Conservation (phyloP, 495 filamentous ascomycete genomes). For the Thozetella sp. region DNA sequence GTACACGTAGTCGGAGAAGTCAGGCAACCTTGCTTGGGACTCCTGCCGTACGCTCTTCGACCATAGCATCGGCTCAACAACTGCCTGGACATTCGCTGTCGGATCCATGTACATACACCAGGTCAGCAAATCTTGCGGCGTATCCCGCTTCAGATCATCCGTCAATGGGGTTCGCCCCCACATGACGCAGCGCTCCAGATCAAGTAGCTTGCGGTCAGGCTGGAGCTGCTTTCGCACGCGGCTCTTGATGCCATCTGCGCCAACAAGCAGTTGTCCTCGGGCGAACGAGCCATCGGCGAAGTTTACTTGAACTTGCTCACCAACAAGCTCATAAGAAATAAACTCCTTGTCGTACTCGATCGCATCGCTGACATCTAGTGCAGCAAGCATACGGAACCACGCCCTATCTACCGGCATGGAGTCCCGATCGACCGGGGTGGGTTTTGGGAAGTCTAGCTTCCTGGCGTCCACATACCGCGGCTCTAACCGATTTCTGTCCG, state of each 20-base stretch:
- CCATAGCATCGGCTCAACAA: slow-evolving; percentile 32
- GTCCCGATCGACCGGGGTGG: slow-evolving; percentile 5
- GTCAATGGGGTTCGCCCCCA: slow-evolving; percentile 43
- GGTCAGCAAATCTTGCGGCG: slow-evolving; percentile 19
- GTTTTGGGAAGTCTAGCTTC: slow-evolving; percentile 17
- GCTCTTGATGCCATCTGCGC: slow-evolving; percentile 46
- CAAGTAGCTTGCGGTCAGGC: slow-evolving; percentile 37
- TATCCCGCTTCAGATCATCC: slow-evolving; percentile 20
- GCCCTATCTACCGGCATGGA: slow-evolving; percentile 19
- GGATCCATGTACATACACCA: slow-evolving; percentile 32
- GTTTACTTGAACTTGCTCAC: slow-evolving; percentile 27
- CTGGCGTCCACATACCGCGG: slow-evolving; percentile 20
- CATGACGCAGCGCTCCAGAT: slow-evolving; percentile 42
- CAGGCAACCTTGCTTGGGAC: slow-evolving; percentile 13
- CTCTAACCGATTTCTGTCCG: slow-evolving; percentile 13
- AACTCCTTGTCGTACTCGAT: slow-evolving; percentile 45
- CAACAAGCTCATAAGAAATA: slow-evolving; percentile 26
- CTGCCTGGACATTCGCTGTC: slow-evolving; percentile 26
- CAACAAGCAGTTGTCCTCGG: slow-evolving; percentile 40
- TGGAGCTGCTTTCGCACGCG: slow-evolving; percentile 40
- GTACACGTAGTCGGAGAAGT: slow-evolving; percentile 20
- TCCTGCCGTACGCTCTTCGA: slow-evolving; percentile 33
- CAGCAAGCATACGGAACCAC: slow-evolving; percentile 19
- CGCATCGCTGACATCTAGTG: slow-evolving; percentile 28
- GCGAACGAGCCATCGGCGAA: slow-evolving; percentile 39